Percentiles rank a stretch among this genome's conserved stretches.
Evolutionary conservation across 306 rosid genomes (phyloP).

Genomic region (Begonia masoniana): DNA sequence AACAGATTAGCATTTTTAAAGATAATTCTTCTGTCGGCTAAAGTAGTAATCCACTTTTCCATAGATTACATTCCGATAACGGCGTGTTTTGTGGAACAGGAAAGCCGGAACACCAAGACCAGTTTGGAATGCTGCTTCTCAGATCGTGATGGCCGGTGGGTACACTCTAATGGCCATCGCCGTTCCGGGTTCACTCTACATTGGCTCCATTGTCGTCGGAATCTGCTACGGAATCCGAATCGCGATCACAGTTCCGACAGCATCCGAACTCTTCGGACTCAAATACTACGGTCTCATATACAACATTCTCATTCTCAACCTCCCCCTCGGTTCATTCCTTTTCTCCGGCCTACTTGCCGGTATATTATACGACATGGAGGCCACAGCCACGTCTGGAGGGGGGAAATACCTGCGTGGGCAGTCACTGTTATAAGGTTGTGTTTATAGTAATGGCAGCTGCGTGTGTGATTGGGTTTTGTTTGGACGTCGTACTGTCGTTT

Average conservation of each 20-base stretch:
- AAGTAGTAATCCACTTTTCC: too few species aligned
- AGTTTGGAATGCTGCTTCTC: slow-evolving; percentile 58
- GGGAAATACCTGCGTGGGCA: slow-evolving; percentile 86
- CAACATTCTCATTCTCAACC: slow-evolving; percentile 78
- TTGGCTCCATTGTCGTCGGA: slow-evolving; percentile 62
- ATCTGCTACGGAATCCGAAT: slow-evolving; percentile 73
- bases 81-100: slow-evolving; percentile 12
- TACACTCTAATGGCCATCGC: slow-evolving; percentile 64
- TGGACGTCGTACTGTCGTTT: slow-evolving; percentile 48
- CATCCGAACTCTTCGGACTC: slow-evolving; percentile 81
- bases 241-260: slow-evolving; percentile 66
- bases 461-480: slow-evolving; percentile 56
- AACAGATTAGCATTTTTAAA: too few species aligned
- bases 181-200: slow-evolving; percentile 68
- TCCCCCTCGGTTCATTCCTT: slow-evolving; percentile 86
- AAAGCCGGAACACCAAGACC: slow-evolving; percentile 71
- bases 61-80: too few species aligned
- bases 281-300: slow-evolving; percentile 66
- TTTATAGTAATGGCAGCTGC: slow-evolving; percentile 64
- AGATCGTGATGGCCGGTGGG: slow-evolving; percentile 77
- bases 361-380: slow-evolving; percentile 67
- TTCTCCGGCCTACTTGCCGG: slow-evolving; percentile 90
- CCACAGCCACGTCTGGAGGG: slow-evolving; percentile 47
- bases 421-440: slow-evolving; percentile 66
- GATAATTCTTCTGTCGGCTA: too few species aligned